Percentiles rank a stretch among this genome's conserved stretches.
phyloP scores from a whole-genome alignment of 1,284 basidiomycete genomes.

The Melanopsichium pennsylvanicum region DNA sequence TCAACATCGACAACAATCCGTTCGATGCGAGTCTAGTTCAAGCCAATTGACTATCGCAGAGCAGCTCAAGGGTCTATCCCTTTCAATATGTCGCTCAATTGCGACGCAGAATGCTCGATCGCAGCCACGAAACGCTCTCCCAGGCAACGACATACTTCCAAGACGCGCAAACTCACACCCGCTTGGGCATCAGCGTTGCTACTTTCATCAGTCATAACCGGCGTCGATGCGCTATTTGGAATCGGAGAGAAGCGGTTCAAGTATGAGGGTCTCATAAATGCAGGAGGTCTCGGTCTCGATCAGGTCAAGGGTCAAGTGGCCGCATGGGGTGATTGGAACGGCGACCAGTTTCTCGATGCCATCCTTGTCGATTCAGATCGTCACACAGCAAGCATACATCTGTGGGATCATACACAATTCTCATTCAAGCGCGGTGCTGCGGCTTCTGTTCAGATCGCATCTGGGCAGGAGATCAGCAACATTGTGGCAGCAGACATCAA shows the following conservation, averaged over 20 bases:
- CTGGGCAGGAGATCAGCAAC: constrained; percentile 69
- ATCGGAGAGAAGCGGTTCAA: constrained; percentile 74
- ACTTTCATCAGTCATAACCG: constrained; percentile 8
- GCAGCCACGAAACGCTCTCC: constrained; percentile 14
- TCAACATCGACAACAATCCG: no score
- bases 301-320: constrained; percentile 76
- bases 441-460: constrained; percentile 60
- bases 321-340: constrained; percentile 93
- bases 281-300: constrained; percentile 79
- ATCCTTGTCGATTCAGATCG: constrained; percentile 78
- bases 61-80: no score
- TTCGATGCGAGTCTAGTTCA: no score
- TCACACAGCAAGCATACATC: constrained; percentile 76
- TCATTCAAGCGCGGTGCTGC: constrained; percentile 70
- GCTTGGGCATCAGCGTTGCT: constrained; percentile 29
- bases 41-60: no score
- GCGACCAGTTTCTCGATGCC: constrained; percentile 81
- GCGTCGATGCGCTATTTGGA: constrained; percentile 43
- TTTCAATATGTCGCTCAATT: constrained; percentile 21
- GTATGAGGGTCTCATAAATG: constrained; percentile 81
- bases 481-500: constrained; percentile 92
- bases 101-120: constrained; percentile 30
- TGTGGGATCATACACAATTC: constrained; percentile 80
- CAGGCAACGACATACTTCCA: constrained; percentile 4
- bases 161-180: constrained; percentile 9